Evolutionary conservation across 306 rosid genomes (phyloP).

Genomic region (Prunus salicina): DNA sequence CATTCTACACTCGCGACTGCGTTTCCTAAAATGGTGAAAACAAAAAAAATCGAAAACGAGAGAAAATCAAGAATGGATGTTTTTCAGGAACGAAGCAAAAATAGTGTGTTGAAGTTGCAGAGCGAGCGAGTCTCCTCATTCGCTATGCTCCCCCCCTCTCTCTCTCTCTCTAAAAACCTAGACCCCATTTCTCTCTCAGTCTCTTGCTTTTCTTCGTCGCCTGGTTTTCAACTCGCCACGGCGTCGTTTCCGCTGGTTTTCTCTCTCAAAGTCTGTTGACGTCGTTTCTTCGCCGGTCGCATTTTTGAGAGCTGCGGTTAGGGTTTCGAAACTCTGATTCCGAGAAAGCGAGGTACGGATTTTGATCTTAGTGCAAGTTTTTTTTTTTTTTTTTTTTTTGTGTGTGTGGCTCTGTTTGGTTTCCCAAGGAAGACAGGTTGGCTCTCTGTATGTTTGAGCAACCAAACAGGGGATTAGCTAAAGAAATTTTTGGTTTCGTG

Average conservation of each 20-base stretch:
- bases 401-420: background rate
- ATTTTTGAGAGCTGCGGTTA: background rate
- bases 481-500: background rate
- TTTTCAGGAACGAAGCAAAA: background rate
- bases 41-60: background rate
- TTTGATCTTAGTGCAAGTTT: background rate
- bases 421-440: background rate
- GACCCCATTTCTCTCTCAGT: background rate
- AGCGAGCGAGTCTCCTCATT: background rate
- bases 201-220: background rate
- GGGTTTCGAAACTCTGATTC: background rate
- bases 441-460: background rate
- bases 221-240: background rate
- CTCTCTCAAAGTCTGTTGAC: background rate
- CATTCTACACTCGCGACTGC: background rate
- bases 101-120: background rate
- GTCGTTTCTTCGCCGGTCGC: background rate
- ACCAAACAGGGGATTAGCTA: background rate
- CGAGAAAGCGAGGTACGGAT: background rate
- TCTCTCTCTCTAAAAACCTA: conserved; percentile 5
- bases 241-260: background rate
- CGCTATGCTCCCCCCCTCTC: background rate
- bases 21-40: background rate
- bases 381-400: background rate
- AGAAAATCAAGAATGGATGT: background rate